These are phyloP conservation scores for Thraustochytrium striatum DNA, from an alignment of 352 stramenopile genomes.

Conservation along the genomic window DNA sequence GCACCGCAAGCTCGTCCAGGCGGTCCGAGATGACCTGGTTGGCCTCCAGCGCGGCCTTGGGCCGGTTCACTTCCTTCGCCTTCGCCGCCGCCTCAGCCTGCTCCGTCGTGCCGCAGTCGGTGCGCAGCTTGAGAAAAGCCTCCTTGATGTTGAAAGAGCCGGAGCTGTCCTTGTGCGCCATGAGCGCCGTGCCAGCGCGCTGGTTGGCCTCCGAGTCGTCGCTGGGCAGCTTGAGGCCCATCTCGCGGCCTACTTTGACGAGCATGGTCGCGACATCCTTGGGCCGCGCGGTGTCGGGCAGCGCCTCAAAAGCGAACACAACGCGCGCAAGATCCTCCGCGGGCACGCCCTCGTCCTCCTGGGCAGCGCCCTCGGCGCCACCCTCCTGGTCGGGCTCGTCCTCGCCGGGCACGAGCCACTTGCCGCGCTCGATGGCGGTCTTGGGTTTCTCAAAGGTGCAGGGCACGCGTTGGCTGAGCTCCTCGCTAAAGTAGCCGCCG, in stretches of 20 bases:
- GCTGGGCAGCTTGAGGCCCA: conserved; percentile 1
- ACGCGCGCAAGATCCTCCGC: conserved; percentile 9
- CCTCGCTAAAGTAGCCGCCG: conserved; percentile 45
- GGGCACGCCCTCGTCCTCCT: not conserved
- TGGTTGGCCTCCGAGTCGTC: conserved; percentile 28
- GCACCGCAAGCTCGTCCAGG: conserved; percentile 22
- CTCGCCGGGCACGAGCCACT: conserved; percentile 35
- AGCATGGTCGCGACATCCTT: conserved; percentile 24
- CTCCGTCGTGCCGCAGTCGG: conserved; percentile 7
- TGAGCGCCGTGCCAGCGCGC: conserved; percentile 16
- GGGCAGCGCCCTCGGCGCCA: not conserved
- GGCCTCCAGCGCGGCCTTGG: conserved; percentile 6
- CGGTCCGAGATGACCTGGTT: conserved; percentile 34
- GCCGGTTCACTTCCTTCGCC: not conserved
- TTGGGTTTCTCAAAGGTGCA: conserved; percentile 1
- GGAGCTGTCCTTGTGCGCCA: conserved; percentile 11
- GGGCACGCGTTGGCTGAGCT: not conserved
- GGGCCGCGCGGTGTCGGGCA: conserved; percentile 3
- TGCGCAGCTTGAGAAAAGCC: conserved; percentile 12
- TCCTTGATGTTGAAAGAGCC: conserved; percentile 16
- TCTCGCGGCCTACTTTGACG: conserved; percentile 32
- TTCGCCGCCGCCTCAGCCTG: conserved; percentile 18
- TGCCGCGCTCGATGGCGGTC: not conserved
- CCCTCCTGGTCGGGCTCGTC: not conserved
- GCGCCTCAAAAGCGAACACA: not conserved